Percentiles rank a stretch among this genome's conserved stretches.
Evolutionary conservation across 345 rosid species (phyloP).

Genomic region (Microthlaspi erraticum): DNA sequence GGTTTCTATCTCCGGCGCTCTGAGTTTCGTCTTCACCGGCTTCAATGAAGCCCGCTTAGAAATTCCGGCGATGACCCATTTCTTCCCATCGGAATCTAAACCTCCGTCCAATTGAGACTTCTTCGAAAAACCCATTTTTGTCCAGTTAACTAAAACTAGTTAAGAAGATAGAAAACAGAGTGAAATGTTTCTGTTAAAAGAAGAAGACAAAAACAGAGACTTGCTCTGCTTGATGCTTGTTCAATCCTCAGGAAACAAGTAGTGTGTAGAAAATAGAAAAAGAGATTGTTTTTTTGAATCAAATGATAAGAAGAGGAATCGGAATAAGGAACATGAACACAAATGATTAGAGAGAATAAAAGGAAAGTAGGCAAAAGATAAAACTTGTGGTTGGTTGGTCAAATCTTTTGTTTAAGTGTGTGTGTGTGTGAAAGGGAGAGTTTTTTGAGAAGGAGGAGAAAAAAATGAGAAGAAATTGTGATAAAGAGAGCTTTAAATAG

Average conservation of each 20-base stretch:
- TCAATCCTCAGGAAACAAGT: neutral
- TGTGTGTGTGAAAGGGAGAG: constrained; percentile 8
- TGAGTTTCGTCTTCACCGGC: constrained; percentile 67
- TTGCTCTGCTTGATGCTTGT: constrained; percentile 14
- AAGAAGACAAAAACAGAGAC: constrained; percentile 2
- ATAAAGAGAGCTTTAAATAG: constrained; percentile 38
- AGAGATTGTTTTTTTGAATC: neutral
- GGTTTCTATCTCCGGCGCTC: constrained; percentile 43
- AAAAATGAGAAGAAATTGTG: constrained; percentile 20
- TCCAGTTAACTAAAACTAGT: neutral
- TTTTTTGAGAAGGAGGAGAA: neutral
- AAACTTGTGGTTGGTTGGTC: constrained; percentile 34
- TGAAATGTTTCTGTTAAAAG: neutral
- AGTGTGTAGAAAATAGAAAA: constrained; percentile 1
- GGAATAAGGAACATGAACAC: constrained; percentile 15
- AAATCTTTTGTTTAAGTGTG: neutral
- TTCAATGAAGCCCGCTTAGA: constrained; percentile 62
- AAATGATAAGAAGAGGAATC: constrained; percentile 37
- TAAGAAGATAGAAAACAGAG: neutral
- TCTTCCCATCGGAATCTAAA: constrained; percentile 62
- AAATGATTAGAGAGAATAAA: constrained; percentile 31
- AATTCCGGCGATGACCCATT: constrained; percentile 84
- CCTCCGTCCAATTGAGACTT: constrained; percentile 60
- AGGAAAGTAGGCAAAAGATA: constrained; percentile 18
- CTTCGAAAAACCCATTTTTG: constrained; percentile 80